These are phyloP conservation scores for Tricholoma saponaceum DNA, from an alignment of 768 basidiomycete genomes.

Conservation along the genomic window DNA sequence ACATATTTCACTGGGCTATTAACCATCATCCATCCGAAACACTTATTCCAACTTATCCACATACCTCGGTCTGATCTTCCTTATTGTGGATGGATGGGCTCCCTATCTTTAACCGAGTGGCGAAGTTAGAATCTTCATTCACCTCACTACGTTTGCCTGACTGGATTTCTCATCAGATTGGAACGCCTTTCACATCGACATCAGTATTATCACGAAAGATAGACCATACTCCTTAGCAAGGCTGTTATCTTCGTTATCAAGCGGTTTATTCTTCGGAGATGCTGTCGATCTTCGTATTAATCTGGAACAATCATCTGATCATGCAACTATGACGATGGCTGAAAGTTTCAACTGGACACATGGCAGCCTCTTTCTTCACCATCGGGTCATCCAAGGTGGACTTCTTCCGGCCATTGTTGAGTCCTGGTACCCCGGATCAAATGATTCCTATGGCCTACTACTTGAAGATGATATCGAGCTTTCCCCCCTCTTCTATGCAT, in stretches of 20 bases:
- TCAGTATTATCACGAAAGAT: conserved; percentile 76
- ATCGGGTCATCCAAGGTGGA: conserved; percentile 75
- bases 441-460: conserved; percentile 73
- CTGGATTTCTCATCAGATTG: conserved; percentile 51
- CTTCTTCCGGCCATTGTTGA: conserved; percentile 82
- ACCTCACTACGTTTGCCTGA: conserved; percentile 10
- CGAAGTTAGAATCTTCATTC: conserved; percentile 35
- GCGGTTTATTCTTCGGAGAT: conserved; percentile 67
- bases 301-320: conserved; percentile 71
- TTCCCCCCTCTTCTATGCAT: conserved; percentile 81
- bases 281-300: conserved; percentile 60
- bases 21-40: conserved; percentile 12
- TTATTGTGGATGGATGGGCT: conserved; percentile 58
- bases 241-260: conserved; percentile 56
- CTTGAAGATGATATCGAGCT: conserved; percentile 87
- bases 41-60: conserved; percentile 28
- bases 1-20: conserved; percentile 15
- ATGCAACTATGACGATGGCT: conserved; percentile 50
- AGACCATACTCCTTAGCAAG: conserved; percentile 68
- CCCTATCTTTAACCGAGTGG: conserved; percentile 55
- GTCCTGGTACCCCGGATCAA: conserved; percentile 78
- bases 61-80: conserved; percentile 47
- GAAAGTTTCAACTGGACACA: conserved; percentile 54
- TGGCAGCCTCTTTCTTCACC: conserved; percentile 59
- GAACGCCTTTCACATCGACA: conserved; percentile 63